These are phyloP conservation scores for Fusarium sambucinum DNA, from an alignment of 2,329 filamentous ascomycete genomes.

Conservation along the genomic window DNA sequence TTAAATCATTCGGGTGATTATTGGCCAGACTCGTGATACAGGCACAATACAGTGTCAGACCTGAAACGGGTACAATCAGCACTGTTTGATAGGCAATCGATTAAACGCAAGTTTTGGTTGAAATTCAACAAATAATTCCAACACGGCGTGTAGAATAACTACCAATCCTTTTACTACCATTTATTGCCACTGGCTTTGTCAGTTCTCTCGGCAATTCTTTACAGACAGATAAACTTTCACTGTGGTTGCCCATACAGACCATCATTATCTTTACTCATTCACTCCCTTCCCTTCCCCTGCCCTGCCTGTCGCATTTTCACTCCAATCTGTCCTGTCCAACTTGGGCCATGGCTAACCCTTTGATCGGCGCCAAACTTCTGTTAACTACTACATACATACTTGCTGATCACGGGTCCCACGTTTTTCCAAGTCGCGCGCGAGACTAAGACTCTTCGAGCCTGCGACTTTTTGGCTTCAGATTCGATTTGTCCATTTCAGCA, in stretches of 20 bases:
- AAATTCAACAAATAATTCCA: slow-evolving; percentile 29
- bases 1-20: neutral
- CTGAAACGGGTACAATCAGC: neutral
- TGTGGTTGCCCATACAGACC: neutral
- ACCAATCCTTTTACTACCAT: neutral
- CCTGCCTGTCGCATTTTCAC: slow-evolving; percentile 5
- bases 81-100: slow-evolving; percentile 39
- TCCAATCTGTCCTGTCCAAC: slow-evolving; percentile 14
- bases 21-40: neutral
- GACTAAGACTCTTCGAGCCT: slow-evolving; percentile 39
- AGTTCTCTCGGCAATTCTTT: neutral
- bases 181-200: neutral
- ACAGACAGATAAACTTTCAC: neutral
- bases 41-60: slow-evolving; percentile 29
- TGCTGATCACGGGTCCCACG: slow-evolving; percentile 45
- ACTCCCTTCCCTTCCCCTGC: neutral
- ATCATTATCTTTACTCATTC: neutral
- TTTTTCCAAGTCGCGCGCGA: slow-evolving; percentile 31
- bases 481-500: slow-evolving; percentile 41
- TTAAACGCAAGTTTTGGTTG: slow-evolving; percentile 21
- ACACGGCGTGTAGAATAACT: slow-evolving; percentile 3
- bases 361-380: slow-evolving; percentile 37
- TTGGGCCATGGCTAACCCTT: slow-evolving; percentile 46
- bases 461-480: slow-evolving; percentile 24
- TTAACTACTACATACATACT: slow-evolving; percentile 14